phyloP scores from a whole-genome alignment of 2,329 filamentous ascomycete genomes.

The Lasiodiplodia hormozganensis region DNA sequence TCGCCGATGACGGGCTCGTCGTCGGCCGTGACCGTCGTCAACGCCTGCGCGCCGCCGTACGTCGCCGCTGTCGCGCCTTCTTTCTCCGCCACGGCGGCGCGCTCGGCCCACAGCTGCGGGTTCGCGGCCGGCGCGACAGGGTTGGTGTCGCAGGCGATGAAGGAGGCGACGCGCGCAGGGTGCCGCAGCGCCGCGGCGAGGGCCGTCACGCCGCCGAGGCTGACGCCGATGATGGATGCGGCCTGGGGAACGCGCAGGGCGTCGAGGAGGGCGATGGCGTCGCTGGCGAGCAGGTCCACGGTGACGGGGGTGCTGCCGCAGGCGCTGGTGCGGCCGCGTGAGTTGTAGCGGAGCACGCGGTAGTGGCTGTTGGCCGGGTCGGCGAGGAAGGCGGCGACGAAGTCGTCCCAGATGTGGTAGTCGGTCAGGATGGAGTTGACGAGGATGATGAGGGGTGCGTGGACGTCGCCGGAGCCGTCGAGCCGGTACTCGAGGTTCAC shows the following conservation, averaged over 20 bases:
- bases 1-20: constrained; percentile 65
- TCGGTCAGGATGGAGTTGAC: constrained; percentile 82
- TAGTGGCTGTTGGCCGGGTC: constrained; percentile 66
- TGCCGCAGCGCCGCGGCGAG: constrained; percentile 75
- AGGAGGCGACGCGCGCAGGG: constrained; percentile 64
- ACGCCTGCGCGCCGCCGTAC: constrained; percentile 36
- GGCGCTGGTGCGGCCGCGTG: constrained; percentile 68
- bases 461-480: constrained; percentile 71
- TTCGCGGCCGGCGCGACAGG: constrained; percentile 74
- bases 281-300: constrained; percentile 71
- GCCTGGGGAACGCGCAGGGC: constrained; percentile 73
- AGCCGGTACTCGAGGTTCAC: constrained; percentile 75
- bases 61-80: constrained; percentile 47
- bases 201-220: constrained; percentile 79
- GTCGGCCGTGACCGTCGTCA: constrained; percentile 36
- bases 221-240: constrained; percentile 75
- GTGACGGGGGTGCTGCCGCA: constrained; percentile 53
- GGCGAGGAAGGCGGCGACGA: constrained; percentile 67
- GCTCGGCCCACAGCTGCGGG: constrained; percentile 79
- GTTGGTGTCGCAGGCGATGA: constrained; percentile 83
- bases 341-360: constrained; percentile 78
- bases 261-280: constrained; percentile 70
- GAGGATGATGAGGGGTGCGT: constrained; percentile 76
- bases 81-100: constrained; percentile 71
- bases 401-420: constrained; percentile 80